Conservation (phyloP, 352 stramenopile species). For the Phytophthora vignae region DNA sequence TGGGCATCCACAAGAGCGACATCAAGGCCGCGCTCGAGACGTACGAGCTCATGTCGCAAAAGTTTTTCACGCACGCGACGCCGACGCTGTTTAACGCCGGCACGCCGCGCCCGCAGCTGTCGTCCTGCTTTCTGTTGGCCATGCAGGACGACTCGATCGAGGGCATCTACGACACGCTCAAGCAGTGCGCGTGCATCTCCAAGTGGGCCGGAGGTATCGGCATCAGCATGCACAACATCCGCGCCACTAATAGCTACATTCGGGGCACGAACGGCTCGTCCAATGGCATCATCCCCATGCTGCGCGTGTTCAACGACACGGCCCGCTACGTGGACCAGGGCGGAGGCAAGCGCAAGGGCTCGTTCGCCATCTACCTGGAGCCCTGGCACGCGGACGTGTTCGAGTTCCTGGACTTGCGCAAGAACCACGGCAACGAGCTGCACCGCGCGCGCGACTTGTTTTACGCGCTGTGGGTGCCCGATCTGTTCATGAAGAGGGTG, state of each 20-base stretch:
- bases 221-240: conserved; percentile 98
- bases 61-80: conserved; percentile 98
- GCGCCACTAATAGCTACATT: conserved; percentile 97
- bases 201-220: conserved; percentile 99
- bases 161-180: conserved; percentile 99
- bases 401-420: conserved; percentile 98
- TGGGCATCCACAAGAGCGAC: conserved; percentile 98
- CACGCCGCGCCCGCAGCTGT: conserved; percentile 98
- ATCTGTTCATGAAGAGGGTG: conserved; percentile 99
- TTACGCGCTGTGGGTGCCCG: conserved; percentile 98
- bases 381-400: conserved; percentile 99
- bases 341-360: conserved; percentile 98
- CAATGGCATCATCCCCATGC: conserved; percentile 99
- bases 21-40: conserved; percentile 95
- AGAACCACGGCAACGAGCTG: conserved; percentile 99
- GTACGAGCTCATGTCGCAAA: conserved; percentile 98
- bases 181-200: conserved; percentile 98
- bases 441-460: conserved; percentile 98
- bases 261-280: conserved; percentile 98
- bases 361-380: conserved; percentile 99
- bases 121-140: conserved; percentile 97
- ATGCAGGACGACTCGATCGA: conserved; percentile 99
- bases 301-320: conserved; percentile 99
- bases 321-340: conserved; percentile 99
- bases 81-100: conserved; percentile 99